Evolutionary conservation across 768 basidiomycete species (phyloP), one percentile per base, ranked within the genome.

Genomic region (Cystobasidium ongulense): DNA sequence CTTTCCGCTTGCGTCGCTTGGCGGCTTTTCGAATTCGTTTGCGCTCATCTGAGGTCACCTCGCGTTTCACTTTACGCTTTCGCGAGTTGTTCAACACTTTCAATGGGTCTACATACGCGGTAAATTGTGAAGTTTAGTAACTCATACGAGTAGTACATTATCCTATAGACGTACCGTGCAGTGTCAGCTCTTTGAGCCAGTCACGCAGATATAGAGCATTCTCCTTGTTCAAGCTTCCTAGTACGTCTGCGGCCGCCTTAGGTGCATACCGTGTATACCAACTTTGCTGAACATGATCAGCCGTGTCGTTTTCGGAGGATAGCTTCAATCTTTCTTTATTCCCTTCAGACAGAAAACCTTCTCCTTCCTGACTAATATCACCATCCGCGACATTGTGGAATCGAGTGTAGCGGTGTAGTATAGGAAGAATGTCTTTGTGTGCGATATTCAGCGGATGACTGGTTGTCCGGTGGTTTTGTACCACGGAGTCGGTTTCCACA

Each of bases 211-310:
- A 90, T 31, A 83, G 77, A 0, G 91, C 88, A 62, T 86, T 85
- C 10, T 81, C 79, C 79, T 90, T 87, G 78, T 92, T 93, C 7
- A n/a, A 43, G 5, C 38, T 36, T 29, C 90, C 90, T 0, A 95
- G 83, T 1, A 92, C 87, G 74, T 93, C 86, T 27, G 85, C 84
- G 15, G 91, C 90, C 50, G 84, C 82, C 65, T 84, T 84, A 29
- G 92, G 92, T 23, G 86, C 86, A 86, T 89, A 93, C 77, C 86
- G 88, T 57, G 88, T 86, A 23, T 85, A 81, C 91, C 92, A 94
- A 15, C 85, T 80, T 46, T 86, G 84, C 10, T 39, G 29, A 23
- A n/a, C 52, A 53, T 52, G 18, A n/a, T 50, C 46, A 11, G 63
- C 61, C 8, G 43, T 46, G 43, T 46, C 52, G 52, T 53, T 46